Conservation (phyloP, 805 yeast species). For the Metschnikowia proteae region DNA sequence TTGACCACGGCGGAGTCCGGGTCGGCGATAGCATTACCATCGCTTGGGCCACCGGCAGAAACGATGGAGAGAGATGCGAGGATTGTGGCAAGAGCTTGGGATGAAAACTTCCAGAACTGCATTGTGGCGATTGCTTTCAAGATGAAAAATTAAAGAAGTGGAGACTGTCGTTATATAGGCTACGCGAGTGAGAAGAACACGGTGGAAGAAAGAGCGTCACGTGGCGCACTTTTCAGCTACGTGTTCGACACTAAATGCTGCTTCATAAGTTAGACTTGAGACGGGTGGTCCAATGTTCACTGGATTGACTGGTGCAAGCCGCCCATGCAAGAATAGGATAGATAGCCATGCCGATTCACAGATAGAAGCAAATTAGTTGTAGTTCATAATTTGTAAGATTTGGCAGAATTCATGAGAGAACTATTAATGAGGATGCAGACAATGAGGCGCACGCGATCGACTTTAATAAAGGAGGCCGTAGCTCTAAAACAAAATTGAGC, state of each 20-base stretch:
- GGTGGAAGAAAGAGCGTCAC: conserved; percentile 11
- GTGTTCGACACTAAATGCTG: background rate
- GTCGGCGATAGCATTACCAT: conserved; percentile 67
- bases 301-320: background rate
- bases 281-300: background rate
- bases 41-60: conserved; percentile 38
- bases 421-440: too few species aligned
- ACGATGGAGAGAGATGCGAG: conserved; percentile 33
- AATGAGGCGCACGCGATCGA: too few species aligned
- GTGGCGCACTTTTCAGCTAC: background rate
- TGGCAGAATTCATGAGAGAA: too few species aligned
- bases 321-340: too few species aligned
- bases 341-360: too few species aligned
- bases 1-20: conserved; percentile 85
- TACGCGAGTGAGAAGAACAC: conserved; percentile 11
- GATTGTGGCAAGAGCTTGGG: conserved; percentile 34
- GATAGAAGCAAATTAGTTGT: too few species aligned
- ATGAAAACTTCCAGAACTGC: conserved; percentile 42
- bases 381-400: too few species aligned
- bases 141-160: background rate
- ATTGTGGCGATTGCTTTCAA: conserved; percentile 15
- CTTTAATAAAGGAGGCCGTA: too few species aligned
- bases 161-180: conserved; percentile 5
- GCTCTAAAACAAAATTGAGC: too few species aligned
- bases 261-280: background rate